phyloP scores from a whole-genome alignment of 2,329 filamentous ascomycete species.

The Ceratocystis harringtonii region DNA sequence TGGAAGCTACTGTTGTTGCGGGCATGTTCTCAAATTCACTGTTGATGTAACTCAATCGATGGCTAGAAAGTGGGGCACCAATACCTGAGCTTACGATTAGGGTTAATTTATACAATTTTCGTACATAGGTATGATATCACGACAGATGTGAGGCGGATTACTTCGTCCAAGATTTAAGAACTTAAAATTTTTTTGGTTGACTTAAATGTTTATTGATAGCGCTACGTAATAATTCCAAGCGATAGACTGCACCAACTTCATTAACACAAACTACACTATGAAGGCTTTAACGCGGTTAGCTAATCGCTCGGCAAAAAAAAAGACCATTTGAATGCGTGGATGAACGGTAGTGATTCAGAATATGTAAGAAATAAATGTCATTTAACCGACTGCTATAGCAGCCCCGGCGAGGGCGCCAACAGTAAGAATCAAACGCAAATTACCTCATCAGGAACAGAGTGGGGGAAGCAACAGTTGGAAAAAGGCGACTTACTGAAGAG shows the following conservation, averaged over 20 bases:
- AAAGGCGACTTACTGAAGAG: constrained; percentile 20
- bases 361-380: constrained; percentile 99
- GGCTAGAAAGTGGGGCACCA: neutral
- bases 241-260: neutral
- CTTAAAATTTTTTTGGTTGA: no score
- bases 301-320: neutral
- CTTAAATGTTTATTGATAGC: no score
- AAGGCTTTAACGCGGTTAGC: neutral
- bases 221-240: no score
- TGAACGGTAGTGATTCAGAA: constrained; percentile 53
- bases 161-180: no score
- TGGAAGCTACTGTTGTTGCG: neutral
- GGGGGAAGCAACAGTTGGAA: constrained; percentile 13
- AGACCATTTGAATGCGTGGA: neutral
- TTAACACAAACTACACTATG: neutral
- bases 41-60: neutral
- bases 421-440: constrained; percentile 94
- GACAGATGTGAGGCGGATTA: no score
- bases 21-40: neutral
- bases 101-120: neutral
- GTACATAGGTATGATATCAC: neutral
- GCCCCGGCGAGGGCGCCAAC: constrained; percentile 84
- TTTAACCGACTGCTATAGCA: constrained; percentile 57
- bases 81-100: neutral
- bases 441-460: constrained; percentile 61